Conservation (phyloP, 176 grass and related monocot genomes). For the Rhynchospora breviuscula region DNA sequence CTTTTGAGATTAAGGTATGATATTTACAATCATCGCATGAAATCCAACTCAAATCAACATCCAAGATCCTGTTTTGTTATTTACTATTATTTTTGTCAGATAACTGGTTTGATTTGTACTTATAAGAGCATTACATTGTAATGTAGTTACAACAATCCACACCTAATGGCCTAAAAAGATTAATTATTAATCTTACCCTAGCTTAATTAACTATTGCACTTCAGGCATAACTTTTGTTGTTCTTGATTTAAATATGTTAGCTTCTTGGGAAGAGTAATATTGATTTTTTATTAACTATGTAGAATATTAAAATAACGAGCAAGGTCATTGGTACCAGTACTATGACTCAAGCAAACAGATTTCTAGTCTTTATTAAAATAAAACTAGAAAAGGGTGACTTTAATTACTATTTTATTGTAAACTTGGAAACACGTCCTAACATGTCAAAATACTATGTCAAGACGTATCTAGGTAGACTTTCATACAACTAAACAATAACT, state of each 20-base stretch:
- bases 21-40: background rate
- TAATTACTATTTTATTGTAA: background rate
- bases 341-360: background rate
- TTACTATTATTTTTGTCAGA: no score
- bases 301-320: background rate
- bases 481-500: background rate
- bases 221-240: no score
- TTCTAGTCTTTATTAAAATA: background rate
- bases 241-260: no score
- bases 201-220: no score
- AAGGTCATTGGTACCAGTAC: background rate
- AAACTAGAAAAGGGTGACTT: background rate
- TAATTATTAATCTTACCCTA: no score
- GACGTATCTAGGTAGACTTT: background rate
- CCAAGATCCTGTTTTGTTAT: no score
- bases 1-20: slow-evolving; percentile 52
- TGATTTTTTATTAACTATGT: background rate
- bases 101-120: no score
- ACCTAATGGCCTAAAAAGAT: no score
- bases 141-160: no score
- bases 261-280: background rate
- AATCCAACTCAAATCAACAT: no score
- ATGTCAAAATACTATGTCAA: background rate
- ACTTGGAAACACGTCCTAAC: background rate
- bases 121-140: no score